Percentiles rank a stretch among this genome's conserved stretches.
phyloP scores from a whole-genome alignment of 768 basidiomycete species.

The Tylopilus sp. region DNA sequence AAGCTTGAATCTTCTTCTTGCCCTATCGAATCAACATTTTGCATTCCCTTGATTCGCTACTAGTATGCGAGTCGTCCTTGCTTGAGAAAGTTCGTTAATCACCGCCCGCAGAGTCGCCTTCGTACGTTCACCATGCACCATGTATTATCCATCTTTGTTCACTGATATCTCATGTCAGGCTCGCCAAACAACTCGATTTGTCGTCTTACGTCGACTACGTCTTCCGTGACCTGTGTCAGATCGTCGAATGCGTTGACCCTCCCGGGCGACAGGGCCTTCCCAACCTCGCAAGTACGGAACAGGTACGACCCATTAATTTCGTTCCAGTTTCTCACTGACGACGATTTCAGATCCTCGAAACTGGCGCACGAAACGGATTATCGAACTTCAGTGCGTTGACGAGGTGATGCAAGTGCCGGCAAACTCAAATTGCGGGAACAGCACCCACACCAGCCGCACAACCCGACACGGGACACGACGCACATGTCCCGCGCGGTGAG shows the following conservation, averaged over 20 bases:
- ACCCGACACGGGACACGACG: too few relatives aligned
- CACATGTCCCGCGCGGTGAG: constrained; percentile 62
- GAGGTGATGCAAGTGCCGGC: too few relatives aligned
- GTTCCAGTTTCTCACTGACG: too few relatives aligned
- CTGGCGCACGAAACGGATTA: too few relatives aligned
- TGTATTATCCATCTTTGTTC: neutral
- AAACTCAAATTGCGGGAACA: too few relatives aligned
- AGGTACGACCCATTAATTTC: too few relatives aligned
- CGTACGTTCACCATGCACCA: constrained; percentile 8
- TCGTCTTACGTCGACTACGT: constrained; percentile 78
- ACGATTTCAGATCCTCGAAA: too few relatives aligned
- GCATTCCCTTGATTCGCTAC: constrained; percentile 87
- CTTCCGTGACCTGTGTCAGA: constrained; percentile 66
- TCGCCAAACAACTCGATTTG: constrained; percentile 32
- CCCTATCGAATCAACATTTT: constrained; percentile 84
- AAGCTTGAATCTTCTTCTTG: neutral
- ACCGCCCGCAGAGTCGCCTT: constrained; percentile 26
- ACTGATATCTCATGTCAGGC: constrained; percentile 15
- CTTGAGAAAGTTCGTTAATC: constrained; percentile 55
- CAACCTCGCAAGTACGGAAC: too few relatives aligned
- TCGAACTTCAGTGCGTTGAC: too few relatives aligned
- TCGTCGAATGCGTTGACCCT: too few relatives aligned
- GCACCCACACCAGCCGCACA: too few relatives aligned
- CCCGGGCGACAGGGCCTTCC: too few relatives aligned
- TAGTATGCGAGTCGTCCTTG: constrained; percentile 74